Conservation (phyloP, 2,329 filamentous ascomycete genomes). For the Sporothrix variecibatus region DNA sequence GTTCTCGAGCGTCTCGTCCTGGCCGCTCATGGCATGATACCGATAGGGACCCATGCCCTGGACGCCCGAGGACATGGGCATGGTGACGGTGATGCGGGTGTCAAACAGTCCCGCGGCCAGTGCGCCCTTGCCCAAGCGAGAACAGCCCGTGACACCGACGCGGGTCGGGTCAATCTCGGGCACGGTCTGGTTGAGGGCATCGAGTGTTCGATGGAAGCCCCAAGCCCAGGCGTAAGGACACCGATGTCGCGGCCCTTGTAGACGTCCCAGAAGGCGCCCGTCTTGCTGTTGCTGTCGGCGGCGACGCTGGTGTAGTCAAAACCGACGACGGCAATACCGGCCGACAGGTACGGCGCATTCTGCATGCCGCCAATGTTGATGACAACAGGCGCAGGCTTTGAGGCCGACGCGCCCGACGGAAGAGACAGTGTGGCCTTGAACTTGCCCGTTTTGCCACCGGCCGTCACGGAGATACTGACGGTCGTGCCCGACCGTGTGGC, state of each 20-base stretch:
- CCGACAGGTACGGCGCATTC: conserved; percentile 48
- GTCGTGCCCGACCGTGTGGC: conserved; percentile 50
- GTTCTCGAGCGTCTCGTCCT: conserved; percentile 52
- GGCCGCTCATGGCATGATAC: conserved; percentile 48
- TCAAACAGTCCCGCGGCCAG: conserved; percentile 56
- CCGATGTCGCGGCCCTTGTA: conserved; percentile 53
- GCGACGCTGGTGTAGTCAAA: conserved; percentile 53
- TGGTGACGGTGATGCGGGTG: conserved; percentile 54
- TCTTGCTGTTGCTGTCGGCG: conserved; percentile 52
- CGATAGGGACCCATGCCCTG: conserved; percentile 58
- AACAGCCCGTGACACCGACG: neutral
- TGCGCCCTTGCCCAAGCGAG: conserved; percentile 52
- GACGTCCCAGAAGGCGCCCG: conserved; percentile 51
- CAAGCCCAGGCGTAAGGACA: conserved; percentile 58
- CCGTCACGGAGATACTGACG: conserved; percentile 46
- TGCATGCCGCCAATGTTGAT: conserved; percentile 54
- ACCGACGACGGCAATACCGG: conserved; percentile 51
- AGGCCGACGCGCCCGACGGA: conserved; percentile 40
- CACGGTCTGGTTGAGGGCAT: conserved; percentile 51
- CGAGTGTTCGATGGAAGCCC: conserved; percentile 56
- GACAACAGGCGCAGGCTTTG: conserved; percentile 46
- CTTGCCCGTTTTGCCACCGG: conserved; percentile 46
- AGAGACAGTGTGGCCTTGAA: conserved; percentile 48
- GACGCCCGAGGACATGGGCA: conserved; percentile 58
- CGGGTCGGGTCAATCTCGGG: conserved; percentile 45